Base-by-base conservation (phyloP, 768 basidiomycete species). In the Wakefieldia striispora region DNA sequence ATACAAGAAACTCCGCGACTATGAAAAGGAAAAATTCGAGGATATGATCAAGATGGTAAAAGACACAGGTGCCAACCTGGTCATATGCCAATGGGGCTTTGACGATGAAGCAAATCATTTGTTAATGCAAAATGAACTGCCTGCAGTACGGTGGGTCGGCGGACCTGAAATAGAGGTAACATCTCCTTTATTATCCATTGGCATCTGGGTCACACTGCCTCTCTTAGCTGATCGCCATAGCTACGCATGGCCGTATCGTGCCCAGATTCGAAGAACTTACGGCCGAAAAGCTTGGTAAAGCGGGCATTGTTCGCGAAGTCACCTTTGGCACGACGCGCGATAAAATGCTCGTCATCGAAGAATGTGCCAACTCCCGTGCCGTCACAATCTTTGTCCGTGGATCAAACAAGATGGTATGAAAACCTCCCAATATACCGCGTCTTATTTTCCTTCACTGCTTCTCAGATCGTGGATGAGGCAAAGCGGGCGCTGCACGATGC, bases 61-160 rank as follows among this genome's bases (percentile, higher is more conserved):
- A 69, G 87, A 95, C 60, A 89, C 95, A 14, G 97, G 97, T 33
- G 95, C 97, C 13, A 99, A 99, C 70, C 72, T 99, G 51, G 97
- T 99, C 57, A 97, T 99, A 60, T 99, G 97, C 71, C 97, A 99
- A 66, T 99, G 97, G 97, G 97, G 97, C 52, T 99, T 99, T 65
- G 97, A 99, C 65, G 97, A 99, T 63, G 97, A 99, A 72, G 97
- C 97, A 38, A 99, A 99, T 66, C 97, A 98, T 67, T 58, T 98
- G 60, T 71, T 99, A 56, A 93, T 98, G 91, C 94, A 97, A 75
- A 98, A 97, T 60, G 91, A 95, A 13, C 77, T 99, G 31, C 97
- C 97, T 37, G 91, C 97, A 24, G 95, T 98, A 26, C 81, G 97
- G 65, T 98, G 97, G 97, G 97, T 99, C 48, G 97, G 97, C 52